Conservation (phyloP, 73 alveolate genomes). For the Uronychia binucleata region DNA sequence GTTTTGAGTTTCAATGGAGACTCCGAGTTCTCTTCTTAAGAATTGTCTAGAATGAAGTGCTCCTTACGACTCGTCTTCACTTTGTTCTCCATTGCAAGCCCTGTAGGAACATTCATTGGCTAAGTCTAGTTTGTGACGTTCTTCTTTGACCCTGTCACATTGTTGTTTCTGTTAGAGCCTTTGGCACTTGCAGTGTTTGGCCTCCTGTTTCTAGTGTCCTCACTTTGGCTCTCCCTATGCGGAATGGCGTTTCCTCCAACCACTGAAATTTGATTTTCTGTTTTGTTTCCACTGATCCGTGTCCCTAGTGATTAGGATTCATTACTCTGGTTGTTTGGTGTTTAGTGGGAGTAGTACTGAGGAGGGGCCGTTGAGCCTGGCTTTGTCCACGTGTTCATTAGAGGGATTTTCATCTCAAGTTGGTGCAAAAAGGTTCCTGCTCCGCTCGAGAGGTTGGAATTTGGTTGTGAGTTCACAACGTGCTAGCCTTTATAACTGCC, state of each 20-base stretch:
- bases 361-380: background rate
- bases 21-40: background rate
- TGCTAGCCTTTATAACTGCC: no score
- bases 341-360: background rate
- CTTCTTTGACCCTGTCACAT: background rate
- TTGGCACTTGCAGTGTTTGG: background rate
- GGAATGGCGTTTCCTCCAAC: background rate
- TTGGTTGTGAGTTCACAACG: no score
- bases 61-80: no score
- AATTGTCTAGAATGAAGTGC: no score
- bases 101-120: background rate
- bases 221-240: background rate
- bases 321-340: background rate
- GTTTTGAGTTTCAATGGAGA: background rate
- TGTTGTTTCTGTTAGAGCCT: background rate
- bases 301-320: no score
- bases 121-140: background rate
- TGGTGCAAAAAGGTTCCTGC: background rate
- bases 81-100: background rate
- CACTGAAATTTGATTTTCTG: background rate
- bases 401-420: slow-evolving; percentile 6
- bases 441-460: no score
- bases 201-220: background rate
- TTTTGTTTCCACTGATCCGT: background rate
- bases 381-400: slow-evolving; percentile 35